Evolutionary conservation across 2,329 filamentous ascomycete genomes (phyloP).

Genomic region (Fusarium tjaetaba): DNA sequence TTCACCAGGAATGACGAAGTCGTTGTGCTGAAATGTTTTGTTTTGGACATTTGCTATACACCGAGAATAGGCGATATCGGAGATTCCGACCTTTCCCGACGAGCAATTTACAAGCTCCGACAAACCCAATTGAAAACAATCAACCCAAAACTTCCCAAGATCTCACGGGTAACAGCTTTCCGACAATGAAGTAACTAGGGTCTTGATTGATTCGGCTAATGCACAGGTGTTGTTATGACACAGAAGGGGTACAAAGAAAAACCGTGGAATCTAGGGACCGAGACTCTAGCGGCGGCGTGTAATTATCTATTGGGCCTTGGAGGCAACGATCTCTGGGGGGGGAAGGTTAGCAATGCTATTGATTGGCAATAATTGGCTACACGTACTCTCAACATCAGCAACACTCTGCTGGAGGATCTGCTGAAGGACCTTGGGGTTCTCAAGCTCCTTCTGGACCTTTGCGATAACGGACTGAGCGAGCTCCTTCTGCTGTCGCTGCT

Average conservation of each 20-base stretch:
- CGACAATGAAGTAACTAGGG: slow-evolving; percentile 41
- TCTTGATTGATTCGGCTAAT: slow-evolving; percentile 65
- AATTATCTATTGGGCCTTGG: slow-evolving; percentile 70
- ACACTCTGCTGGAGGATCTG: slow-evolving; percentile 98
- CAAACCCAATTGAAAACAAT: slow-evolving; percentile 35
- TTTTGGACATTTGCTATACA: slow-evolving; percentile 28
- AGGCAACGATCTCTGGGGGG: slow-evolving; percentile 66
- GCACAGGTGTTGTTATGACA: slow-evolving; percentile 68
- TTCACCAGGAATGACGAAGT: not conserved
- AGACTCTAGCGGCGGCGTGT: slow-evolving; percentile 48
- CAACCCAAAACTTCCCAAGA: slow-evolving; percentile 23
- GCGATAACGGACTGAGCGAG: slow-evolving; percentile 91
- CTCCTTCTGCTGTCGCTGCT: slow-evolving; percentile 98
- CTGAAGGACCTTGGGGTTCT: slow-evolving; percentile 96
- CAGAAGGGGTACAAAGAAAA: slow-evolving; percentile 64
- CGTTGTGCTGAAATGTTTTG: slow-evolving; percentile 24
- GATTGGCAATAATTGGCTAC: not conserved
- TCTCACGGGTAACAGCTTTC: slow-evolving; percentile 37
- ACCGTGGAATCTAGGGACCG: slow-evolving; percentile 49
- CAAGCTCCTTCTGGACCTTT: slow-evolving; percentile 98
- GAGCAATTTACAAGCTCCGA: slow-evolving; percentile 36
- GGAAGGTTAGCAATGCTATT: slow-evolving; percentile 47
- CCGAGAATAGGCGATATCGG: slow-evolving; percentile 34
- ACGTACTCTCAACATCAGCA: slow-evolving; percentile 90
- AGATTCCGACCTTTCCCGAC: slow-evolving; percentile 43